Conservation (phyloP, 129 eudicot species). For the Artemisia tridentata region DNA sequence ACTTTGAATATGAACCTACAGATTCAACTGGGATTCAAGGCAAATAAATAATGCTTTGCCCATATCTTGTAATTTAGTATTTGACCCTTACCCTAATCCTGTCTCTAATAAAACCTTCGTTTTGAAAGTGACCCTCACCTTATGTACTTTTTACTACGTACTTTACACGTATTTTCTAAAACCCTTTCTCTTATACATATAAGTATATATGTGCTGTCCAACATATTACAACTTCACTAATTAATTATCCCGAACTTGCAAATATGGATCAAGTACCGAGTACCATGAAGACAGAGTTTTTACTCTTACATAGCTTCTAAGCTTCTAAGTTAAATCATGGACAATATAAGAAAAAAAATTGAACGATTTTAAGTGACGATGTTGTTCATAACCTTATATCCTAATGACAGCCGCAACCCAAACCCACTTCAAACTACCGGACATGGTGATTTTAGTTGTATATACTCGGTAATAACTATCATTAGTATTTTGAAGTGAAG, state of each 20-base stretch:
- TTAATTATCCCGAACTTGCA: background rate
- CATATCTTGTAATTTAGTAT: constrained; percentile 29
- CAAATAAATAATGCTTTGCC: constrained; percentile 9
- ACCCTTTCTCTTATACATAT: background rate
- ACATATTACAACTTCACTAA: background rate
- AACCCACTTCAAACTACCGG: too few relatives aligned
- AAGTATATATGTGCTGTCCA: background rate
- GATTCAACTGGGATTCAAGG: background rate
- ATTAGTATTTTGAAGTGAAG: too few relatives aligned
- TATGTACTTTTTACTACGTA: constrained; percentile 1
- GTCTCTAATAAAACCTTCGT: background rate
- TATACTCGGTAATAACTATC: too few relatives aligned
- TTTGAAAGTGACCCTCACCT: background rate
- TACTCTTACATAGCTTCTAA: too few relatives aligned
- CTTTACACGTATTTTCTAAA: background rate
- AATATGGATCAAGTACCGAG: constrained; percentile 11
- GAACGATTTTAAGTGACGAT: too few relatives aligned
- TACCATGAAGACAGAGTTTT: constrained; percentile 33
- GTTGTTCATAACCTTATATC: too few relatives aligned
- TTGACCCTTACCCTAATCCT: constrained; percentile 19
- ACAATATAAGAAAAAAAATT: too few relatives aligned
- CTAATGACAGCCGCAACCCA: too few relatives aligned
- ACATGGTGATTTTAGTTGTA: too few relatives aligned
- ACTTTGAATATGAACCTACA: constrained; percentile 20
- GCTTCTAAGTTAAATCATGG: too few relatives aligned